Conservation (phyloP, 768 basidiomycete genomes). For the Leccinellum luteum region DNA sequence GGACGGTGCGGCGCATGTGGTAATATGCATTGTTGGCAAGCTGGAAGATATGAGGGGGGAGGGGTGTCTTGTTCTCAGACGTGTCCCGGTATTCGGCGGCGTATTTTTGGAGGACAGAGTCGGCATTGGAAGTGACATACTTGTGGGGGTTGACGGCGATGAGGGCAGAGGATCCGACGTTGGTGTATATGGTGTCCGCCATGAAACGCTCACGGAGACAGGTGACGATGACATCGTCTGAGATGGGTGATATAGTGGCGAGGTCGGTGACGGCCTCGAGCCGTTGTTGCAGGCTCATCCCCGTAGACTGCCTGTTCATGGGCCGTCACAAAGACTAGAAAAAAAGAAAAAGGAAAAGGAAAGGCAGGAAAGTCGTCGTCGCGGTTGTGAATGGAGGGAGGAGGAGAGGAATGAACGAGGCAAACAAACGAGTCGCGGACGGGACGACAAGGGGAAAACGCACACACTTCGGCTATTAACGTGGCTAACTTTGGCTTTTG, state of each 20-base stretch:
- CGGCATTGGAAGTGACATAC: slow-evolving; percentile 79
- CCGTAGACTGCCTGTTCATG: slow-evolving; percentile 46
- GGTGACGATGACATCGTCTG: slow-evolving; percentile 83
- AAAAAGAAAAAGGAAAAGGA: neutral
- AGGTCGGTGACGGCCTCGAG: slow-evolving; percentile 75
- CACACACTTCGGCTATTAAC: slow-evolving; percentile 10
- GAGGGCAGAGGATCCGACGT: slow-evolving; percentile 64
- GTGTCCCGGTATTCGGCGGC: slow-evolving; percentile 83
- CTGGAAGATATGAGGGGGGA: slow-evolving; percentile 90
- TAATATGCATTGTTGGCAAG: slow-evolving; percentile 91
- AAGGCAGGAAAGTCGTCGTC: neutral
- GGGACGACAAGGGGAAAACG: slow-evolving; percentile 24
- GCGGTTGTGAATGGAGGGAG: slow-evolving; percentile 7
- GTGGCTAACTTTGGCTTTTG: slow-evolving; percentile 25
- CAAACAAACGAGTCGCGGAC: slow-evolving; percentile 7
- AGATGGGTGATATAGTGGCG: slow-evolving; percentile 58
- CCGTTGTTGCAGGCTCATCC: slow-evolving; percentile 55
- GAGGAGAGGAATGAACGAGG: slow-evolving; percentile 19
- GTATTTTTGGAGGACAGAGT: slow-evolving; percentile 82
- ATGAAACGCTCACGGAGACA: slow-evolving; percentile 86
- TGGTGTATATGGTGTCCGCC: slow-evolving; percentile 79
- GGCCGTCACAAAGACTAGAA: neutral
- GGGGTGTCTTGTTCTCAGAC: slow-evolving; percentile 51
- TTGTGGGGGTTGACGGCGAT: slow-evolving; percentile 94
- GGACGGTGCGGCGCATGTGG: slow-evolving; percentile 90